Evolutionary conservation across 2,329 filamentous ascomycete species (phyloP).

Genomic region (Xylariaceae sp.): DNA sequence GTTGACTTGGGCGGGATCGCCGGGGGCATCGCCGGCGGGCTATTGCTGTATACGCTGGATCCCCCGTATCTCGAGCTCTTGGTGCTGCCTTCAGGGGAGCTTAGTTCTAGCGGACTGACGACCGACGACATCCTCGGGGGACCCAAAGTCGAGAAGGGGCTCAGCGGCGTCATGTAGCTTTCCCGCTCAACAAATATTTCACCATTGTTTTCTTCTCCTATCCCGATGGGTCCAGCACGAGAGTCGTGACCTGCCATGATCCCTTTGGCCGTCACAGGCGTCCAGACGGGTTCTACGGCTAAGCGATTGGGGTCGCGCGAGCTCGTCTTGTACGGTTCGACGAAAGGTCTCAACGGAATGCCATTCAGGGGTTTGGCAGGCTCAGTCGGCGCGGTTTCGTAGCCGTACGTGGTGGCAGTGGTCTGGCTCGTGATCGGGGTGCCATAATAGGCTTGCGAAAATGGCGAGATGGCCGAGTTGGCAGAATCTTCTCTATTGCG

Average conservation of each 20-base stretch:
- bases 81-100: slow-evolving; percentile 17
- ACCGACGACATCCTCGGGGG: slow-evolving; percentile 13
- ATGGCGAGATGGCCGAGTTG: slow-evolving; percentile 8
- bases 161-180: slow-evolving; percentile 37
- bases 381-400: slow-evolving; percentile 5
- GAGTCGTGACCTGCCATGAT: slow-evolving; percentile 30
- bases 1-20: slow-evolving; percentile 26
- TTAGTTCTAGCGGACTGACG: slow-evolving; percentile 26
- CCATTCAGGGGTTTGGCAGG: not conserved
- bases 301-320: not conserved
- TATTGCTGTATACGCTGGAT: slow-evolving; percentile 9
- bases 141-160: slow-evolving; percentile 13
- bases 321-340: slow-evolving; percentile 1
- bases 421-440: not conserved
- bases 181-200: slow-evolving; percentile 44
- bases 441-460: slow-evolving; percentile 30
- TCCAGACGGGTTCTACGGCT: slow-evolving; percentile 29
- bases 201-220: slow-evolving; percentile 43
- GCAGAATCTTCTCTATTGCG: slow-evolving; percentile 14
- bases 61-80: slow-evolving; percentile 11
- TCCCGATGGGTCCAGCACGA: slow-evolving; percentile 36
- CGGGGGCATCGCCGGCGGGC: slow-evolving; percentile 25
- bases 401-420: slow-evolving; percentile 22
- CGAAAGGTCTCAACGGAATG: not conserved
- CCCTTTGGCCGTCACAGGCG: not conserved